Evolutionary conservation across 2,329 filamentous ascomycete species (phyloP).

Genomic region (Fusarium stilboides): DNA sequence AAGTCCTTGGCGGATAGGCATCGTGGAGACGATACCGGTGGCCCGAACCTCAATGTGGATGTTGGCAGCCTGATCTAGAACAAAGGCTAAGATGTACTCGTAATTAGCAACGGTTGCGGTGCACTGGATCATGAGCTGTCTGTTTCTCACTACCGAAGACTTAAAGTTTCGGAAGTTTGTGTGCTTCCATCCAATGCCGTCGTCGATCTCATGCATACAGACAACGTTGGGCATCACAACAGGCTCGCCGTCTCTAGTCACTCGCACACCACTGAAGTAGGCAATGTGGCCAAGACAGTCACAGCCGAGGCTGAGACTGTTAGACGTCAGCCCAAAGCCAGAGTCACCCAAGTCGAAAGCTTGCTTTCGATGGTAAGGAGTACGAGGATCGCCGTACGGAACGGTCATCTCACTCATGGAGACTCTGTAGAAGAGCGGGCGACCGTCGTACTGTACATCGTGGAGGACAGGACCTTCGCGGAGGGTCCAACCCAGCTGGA

Average conservation of each 20-base stretch:
- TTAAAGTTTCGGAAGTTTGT: conserved; percentile 74
- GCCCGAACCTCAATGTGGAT: conserved; percentile 75
- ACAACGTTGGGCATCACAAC: conserved; percentile 70
- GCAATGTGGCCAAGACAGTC: conserved; percentile 79
- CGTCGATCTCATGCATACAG: conserved; percentile 79
- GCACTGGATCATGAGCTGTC: conserved; percentile 76
- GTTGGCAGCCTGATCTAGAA: conserved; percentile 73
- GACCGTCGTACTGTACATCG: conserved; percentile 76
- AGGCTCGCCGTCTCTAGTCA: conserved; percentile 66
- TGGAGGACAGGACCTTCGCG: conserved; percentile 81
- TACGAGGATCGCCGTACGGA: conserved; percentile 76
- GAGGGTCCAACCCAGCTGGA: conserved; percentile 78
- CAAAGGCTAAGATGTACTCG: conserved; percentile 70
- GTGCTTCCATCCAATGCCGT: conserved; percentile 80
- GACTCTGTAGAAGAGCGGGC: conserved; percentile 76
- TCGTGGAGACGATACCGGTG: conserved; percentile 75
- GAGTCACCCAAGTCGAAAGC: conserved; percentile 81
- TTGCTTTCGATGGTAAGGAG: conserved; percentile 77
- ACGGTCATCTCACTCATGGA: conserved; percentile 80
- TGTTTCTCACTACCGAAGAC: conserved; percentile 70
- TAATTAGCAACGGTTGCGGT: conserved; percentile 80
- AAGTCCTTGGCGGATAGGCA: conserved; percentile 71
- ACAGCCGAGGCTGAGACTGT: conserved; percentile 78
- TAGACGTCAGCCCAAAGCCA: conserved; percentile 76
- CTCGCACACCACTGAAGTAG: conserved; percentile 71